Evolutionary conservation across 1,284 basidiomycete species (phyloP).

Genomic region (Gastroboletus turbinatus): DNA sequence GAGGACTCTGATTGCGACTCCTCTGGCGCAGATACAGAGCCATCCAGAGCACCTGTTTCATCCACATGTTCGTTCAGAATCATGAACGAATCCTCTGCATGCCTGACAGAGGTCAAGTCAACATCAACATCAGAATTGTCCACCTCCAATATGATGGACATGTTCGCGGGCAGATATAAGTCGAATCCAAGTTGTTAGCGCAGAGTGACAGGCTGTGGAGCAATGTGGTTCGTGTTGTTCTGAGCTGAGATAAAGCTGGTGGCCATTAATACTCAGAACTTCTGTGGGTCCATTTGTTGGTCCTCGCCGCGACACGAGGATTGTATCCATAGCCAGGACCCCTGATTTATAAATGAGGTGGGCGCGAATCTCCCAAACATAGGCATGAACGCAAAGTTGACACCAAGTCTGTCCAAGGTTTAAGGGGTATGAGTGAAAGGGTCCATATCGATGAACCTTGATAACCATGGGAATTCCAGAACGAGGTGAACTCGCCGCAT

Average conservation of each 20-base stretch:
- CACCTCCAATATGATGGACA: slow-evolving; percentile 21
- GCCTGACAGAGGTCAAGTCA: slow-evolving; percentile 6
- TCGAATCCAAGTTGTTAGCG: neutral
- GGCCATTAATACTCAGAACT: slow-evolving; percentile 11
- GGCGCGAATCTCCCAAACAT: slow-evolving; percentile 18
- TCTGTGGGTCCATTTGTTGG: slow-evolving; percentile 22
- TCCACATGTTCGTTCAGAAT: slow-evolving; percentile 3
- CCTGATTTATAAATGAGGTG: neutral
- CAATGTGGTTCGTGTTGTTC: neutral
- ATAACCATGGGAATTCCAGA: slow-evolving; percentile 15
- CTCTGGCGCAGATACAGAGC: slow-evolving; percentile 2
- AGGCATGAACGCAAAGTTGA: slow-evolving; percentile 24
- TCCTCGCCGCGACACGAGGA: slow-evolving; percentile 5
- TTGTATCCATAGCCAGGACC: neutral
- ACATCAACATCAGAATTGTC: slow-evolving; percentile 11
- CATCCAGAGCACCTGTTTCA: slow-evolving; percentile 1
- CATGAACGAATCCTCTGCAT: slow-evolving; percentile 16
- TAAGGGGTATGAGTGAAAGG: neutral
- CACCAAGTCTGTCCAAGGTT: slow-evolving; percentile 11
- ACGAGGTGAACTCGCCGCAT: neutral
- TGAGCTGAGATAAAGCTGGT: neutral
- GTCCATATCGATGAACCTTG: slow-evolving; percentile 21
- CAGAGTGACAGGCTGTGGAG: neutral
- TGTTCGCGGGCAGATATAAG: neutral
- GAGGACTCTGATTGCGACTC: slow-evolving; percentile 20